These are phyloP conservation scores for Hymenoscyphus occultus DNA, from an alignment of 2,329 filamentous ascomycete species.

Conservation along the genomic window DNA sequence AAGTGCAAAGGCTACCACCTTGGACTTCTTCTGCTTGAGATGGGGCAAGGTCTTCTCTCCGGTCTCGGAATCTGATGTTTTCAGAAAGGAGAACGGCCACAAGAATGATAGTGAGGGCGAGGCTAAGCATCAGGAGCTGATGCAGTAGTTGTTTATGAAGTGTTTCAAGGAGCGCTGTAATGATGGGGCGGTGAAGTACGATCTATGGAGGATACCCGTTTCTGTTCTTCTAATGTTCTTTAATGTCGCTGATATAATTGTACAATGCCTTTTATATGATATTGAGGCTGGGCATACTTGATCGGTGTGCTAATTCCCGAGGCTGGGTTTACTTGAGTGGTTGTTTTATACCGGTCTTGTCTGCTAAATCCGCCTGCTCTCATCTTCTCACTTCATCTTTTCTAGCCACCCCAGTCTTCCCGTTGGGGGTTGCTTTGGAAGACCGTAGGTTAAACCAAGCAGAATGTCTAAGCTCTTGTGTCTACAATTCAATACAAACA, in stretches of 20 bases:
- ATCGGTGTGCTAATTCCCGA: too few species aligned
- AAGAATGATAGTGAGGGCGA: constrained; percentile 21
- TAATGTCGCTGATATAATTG: neutral
- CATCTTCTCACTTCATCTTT: too few species aligned
- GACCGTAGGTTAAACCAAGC: too few species aligned
- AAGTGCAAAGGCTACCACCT: constrained; percentile 31
- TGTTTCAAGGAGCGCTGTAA: neutral
- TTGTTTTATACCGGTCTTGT: too few species aligned
- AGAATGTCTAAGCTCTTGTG: too few species aligned
- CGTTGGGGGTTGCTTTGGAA: too few species aligned
- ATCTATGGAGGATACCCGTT: neutral
- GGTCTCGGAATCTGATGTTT: constrained; percentile 32
- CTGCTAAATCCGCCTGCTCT: too few species aligned
- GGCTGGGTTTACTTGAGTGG: too few species aligned
- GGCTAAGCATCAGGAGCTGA: constrained; percentile 24
- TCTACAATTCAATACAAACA: too few species aligned
- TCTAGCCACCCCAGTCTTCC: too few species aligned
- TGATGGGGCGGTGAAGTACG: neutral
- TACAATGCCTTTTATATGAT: neutral
- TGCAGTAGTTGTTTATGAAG: constrained; percentile 7
- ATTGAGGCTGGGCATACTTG: too few species aligned
- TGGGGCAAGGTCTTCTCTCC: constrained; percentile 34
- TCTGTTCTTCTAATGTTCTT: neutral
- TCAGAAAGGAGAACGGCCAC: constrained; percentile 30
- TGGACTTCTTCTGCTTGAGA: constrained; percentile 29